phyloP scores from a whole-genome alignment of 2,329 filamentous ascomycete genomes.

The Cercospora beticola region DNA sequence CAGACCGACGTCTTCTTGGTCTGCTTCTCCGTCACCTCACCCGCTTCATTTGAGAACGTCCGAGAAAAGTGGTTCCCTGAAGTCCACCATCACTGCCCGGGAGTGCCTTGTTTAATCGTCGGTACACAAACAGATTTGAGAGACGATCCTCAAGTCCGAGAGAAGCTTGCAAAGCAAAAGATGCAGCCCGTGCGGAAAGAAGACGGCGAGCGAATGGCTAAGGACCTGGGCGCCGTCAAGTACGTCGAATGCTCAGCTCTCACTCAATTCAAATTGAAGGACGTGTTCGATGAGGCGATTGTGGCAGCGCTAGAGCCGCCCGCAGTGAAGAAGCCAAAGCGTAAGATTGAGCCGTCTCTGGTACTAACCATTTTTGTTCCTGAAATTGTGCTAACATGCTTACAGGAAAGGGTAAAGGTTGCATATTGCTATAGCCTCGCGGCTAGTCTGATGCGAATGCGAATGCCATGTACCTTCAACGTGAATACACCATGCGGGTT shows the following conservation, averaged over 20 bases:
- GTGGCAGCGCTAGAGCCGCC: constrained; percentile 92
- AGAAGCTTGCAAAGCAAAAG: constrained; percentile 93
- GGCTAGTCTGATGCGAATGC: constrained; percentile 3
- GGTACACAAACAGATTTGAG: constrained; percentile 96
- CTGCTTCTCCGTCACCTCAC: constrained; percentile 97
- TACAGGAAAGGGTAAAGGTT: constrained; percentile 37
- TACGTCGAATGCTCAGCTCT: constrained; percentile 98
- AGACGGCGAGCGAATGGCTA: constrained; percentile 94
- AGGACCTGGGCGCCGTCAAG: constrained; percentile 95
- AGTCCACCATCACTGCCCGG: constrained; percentile 97
- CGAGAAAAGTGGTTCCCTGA: constrained; percentile 99
- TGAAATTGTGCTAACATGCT: not conserved
- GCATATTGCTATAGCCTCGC: constrained; percentile 34
- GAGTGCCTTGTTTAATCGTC: constrained; percentile 95
- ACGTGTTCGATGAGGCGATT: constrained; percentile 99
- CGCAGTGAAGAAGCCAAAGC: constrained; percentile 66
- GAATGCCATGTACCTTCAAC: not conserved
- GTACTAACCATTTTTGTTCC: not conserved
- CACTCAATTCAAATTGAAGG: constrained; percentile 98
- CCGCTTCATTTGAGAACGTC: constrained; percentile 98
- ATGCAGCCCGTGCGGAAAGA: constrained; percentile 91
- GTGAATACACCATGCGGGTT: constrained; percentile 10
- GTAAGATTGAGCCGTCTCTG: constrained; percentile 17
- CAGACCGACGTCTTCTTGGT: constrained; percentile 99
- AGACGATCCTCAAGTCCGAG: constrained; percentile 80